Evolutionary conservation across 2,329 filamentous ascomycete genomes (phyloP), one percentile per base, ranked within the genome.

Genomic region (Phyllosticta citriasiana): DNA sequence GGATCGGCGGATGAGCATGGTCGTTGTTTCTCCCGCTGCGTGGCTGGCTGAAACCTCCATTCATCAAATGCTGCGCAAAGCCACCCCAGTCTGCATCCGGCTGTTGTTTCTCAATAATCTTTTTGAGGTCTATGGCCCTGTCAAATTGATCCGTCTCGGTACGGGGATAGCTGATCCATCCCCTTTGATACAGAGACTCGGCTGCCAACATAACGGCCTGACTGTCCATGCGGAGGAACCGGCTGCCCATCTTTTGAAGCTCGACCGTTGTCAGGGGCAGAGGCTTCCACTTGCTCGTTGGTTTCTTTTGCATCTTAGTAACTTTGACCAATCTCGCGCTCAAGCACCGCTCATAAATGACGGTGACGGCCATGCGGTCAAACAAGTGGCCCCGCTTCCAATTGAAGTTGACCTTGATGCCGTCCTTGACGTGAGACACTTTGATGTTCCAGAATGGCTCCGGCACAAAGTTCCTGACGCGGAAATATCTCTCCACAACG

Each of bases 81-180:
- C 76, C 71, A 0, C 91, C 91, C 94, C 93, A 99, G 64, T 80
- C 77, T 52, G 78, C 77, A 69, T 91, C 89, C 62, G 86, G 85
- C 0, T 84, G 85, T 73, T 99, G 94, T 70, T 95, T 97, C 68
- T 89, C 84, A 19, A 97, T 83, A 8, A 99, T 78, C 24, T 81
- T 83, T 64, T 83, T 84, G 22, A 99, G 80, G 70, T 97, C 87
- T 78, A 97, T 97, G 4, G 83, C 93, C 68, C 84, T 85, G 69
- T 97, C 92, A 70, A 97, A 99, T 33, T 93, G 88, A 73, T 99
- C 94, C 0, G 94, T 99, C 74, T 99, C 94, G 0, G 94, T 99
- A 74, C 94, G 86, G 1, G 94, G 94, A 74, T 99, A 99, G 73
- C 92, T 97, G 74, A 99, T 96, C 76, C 92, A 97, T 0, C 94